These are phyloP conservation scores for Leavenworthia alabamica DNA, from an alignment of 345 rosid species.

Conservation along the genomic window DNA sequence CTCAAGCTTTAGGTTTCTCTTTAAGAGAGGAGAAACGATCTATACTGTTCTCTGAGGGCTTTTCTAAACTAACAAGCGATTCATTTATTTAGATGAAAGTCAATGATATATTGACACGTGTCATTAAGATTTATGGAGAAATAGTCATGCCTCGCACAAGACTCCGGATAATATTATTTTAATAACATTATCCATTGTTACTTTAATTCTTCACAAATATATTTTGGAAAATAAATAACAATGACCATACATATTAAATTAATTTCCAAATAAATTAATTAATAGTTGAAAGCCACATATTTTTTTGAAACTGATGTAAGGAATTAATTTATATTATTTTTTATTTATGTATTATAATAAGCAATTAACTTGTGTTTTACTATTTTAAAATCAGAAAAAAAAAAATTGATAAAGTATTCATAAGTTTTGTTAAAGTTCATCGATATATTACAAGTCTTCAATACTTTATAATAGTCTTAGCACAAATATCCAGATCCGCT, in stretches of 20 bases:
- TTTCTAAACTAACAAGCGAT: slow-evolving; percentile 19
- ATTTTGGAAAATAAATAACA: not conserved
- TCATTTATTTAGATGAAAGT: slow-evolving; percentile 19
- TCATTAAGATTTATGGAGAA: not conserved
- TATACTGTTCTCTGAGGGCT: not conserved
- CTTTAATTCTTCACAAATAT: slow-evolving; percentile 2
- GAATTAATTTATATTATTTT: not conserved
- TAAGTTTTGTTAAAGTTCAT: not conserved
- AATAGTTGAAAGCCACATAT: too few species aligned
- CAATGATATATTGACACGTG: slow-evolving; percentile 7
- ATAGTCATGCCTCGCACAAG: slow-evolving; percentile 22
- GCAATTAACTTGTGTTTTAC: not conserved
- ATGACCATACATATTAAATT: too few species aligned
- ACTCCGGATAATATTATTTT: slow-evolving; percentile 17
- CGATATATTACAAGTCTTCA: too few species aligned
- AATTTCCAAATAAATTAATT: not conserved
- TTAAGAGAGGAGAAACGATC: too few species aligned
- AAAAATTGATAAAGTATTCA: not conserved
- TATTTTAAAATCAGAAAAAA: not conserved
- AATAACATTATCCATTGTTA: slow-evolving; percentile 8
- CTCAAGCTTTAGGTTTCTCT: slow-evolving; percentile 35
- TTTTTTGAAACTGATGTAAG: too few species aligned
- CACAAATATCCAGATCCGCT: too few species aligned
- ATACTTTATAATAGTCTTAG: too few species aligned
- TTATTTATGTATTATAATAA: not conserved